phyloP scores from a whole-genome alignment of 768 basidiomycete genomes.

The Kwoniella shandongensis region DNA sequence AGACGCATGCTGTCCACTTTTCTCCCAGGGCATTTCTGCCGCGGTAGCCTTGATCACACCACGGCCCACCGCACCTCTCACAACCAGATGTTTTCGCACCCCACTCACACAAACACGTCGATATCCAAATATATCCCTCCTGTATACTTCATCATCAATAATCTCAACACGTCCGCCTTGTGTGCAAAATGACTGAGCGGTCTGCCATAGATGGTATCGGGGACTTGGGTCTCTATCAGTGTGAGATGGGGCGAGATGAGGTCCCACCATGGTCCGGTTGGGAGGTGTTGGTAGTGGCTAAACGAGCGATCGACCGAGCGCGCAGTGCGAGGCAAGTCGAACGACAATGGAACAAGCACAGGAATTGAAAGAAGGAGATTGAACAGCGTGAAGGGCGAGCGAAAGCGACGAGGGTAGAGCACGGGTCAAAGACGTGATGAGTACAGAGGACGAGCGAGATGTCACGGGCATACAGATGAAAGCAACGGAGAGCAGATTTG shows the following conservation, averaged over 20 bases:
- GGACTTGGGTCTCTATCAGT: conserved; percentile 46
- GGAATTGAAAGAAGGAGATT: not conserved
- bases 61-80: too few relatives aligned
- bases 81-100: not conserved
- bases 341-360: not conserved
- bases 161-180: conserved; percentile 49
- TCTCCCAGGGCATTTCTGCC: too few relatives aligned
- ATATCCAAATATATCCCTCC: conserved; percentile 54
- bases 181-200: conserved; percentile 51
- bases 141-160: conserved; percentile 46
- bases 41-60: too few relatives aligned
- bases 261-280: conserved; percentile 53
- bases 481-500: too few relatives aligned
- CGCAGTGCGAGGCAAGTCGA: not conserved
- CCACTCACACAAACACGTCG: conserved; percentile 50
- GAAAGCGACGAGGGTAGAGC: too few relatives aligned
- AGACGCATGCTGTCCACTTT: too few relatives aligned
- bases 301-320: not conserved
- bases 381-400: not conserved
- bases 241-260: conserved; percentile 47
- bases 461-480: too few relatives aligned
- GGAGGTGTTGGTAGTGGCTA: conserved; percentile 52
- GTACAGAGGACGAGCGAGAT: too few relatives aligned
- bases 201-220: conserved; percentile 42
- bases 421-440: too few relatives aligned